Percentiles rank a stretch among this genome's conserved stretches.
These are phyloP conservation scores for Trichosanthes truncata DNA, from an alignment of 306 rosid genomes.

Conservation along the genomic window DNA sequence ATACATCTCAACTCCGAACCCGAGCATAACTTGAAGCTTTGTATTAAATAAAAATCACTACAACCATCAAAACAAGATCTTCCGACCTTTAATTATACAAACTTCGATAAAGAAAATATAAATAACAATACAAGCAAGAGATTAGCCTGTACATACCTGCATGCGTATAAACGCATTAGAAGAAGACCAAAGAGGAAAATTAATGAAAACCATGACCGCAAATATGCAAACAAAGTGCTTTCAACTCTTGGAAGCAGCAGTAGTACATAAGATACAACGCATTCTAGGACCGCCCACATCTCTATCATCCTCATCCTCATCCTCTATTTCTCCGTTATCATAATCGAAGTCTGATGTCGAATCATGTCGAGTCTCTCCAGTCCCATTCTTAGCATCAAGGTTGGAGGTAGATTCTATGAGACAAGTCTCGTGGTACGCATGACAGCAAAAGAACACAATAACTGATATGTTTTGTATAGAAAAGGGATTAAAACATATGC, in stretches of 20 bases:
- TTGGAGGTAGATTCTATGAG: conserved; percentile 67
- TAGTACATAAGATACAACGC: conserved; percentile 96
- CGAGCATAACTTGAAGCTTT: not conserved
- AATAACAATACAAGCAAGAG: not conserved
- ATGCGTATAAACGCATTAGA: not conserved
- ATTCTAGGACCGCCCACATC: conserved; percentile 37
- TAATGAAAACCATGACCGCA: not conserved
- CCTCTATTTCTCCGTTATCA: conserved; percentile 34
- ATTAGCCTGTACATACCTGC: not conserved
- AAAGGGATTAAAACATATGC: conserved; percentile 93
- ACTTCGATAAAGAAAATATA: not conserved
- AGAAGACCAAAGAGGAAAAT: not conserved
- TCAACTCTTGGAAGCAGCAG: conserved; percentile 60
- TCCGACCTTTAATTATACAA: not conserved
- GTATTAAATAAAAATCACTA: not conserved
- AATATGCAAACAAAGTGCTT: conserved; percentile 3
- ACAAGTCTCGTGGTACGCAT: conserved; percentile 50
- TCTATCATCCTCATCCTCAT: conserved; percentile 38
- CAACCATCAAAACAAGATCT: not conserved
- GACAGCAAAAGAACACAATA: conserved; percentile 70
- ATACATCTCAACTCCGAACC: not conserved
- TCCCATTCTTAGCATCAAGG: conserved; percentile 21
- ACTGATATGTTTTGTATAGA: conserved; percentile 69
- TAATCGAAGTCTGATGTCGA: conserved; percentile 24
- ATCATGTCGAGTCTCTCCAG: conserved; percentile 23